phyloP scores from a whole-genome alignment of 106 monocot species.

The Iris macrosiphon region DNA sequence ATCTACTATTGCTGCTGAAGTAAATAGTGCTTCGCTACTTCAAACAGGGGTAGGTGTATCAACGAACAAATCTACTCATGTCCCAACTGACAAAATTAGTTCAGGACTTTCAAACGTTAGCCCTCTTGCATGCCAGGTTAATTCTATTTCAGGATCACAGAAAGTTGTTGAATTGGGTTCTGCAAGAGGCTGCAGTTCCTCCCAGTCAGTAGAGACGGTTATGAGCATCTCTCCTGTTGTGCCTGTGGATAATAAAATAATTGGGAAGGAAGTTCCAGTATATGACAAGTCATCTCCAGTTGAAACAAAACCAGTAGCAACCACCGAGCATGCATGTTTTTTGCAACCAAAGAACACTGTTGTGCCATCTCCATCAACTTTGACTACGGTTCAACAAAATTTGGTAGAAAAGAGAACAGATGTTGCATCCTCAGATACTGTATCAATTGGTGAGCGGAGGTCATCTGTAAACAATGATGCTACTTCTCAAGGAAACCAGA shows the following conservation, averaged over 20 bases:
- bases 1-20: constrained; percentile 13
- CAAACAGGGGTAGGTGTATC: constrained; percentile 10
- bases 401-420: constrained; percentile 4
- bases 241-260: not conserved
- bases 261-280: not conserved
- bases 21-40: constrained; percentile 9
- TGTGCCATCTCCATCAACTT: not conserved
- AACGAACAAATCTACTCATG: constrained; percentile 2
- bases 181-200: constrained; percentile 8
- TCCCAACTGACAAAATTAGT: constrained; percentile 1
- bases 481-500: constrained; percentile 9
- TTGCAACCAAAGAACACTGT: not conserved
- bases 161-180: constrained; percentile 14
- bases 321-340: too few species aligned
- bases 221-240: constrained; percentile 1
- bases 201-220: constrained; percentile 5
- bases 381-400: constrained; percentile 11
- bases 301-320: constrained; percentile 7
- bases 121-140: constrained; percentile 1
- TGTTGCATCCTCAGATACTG: too few species aligned
- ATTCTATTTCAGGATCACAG: constrained; percentile 13
- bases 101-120: not conserved
- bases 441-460: too few species aligned
- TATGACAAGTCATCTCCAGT: constrained; percentile 5
- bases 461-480: not conserved